Evolutionary conservation across 192 early-diverging fungal genomes (phyloP).

Genomic region (Chytriomyces sp.): DNA sequence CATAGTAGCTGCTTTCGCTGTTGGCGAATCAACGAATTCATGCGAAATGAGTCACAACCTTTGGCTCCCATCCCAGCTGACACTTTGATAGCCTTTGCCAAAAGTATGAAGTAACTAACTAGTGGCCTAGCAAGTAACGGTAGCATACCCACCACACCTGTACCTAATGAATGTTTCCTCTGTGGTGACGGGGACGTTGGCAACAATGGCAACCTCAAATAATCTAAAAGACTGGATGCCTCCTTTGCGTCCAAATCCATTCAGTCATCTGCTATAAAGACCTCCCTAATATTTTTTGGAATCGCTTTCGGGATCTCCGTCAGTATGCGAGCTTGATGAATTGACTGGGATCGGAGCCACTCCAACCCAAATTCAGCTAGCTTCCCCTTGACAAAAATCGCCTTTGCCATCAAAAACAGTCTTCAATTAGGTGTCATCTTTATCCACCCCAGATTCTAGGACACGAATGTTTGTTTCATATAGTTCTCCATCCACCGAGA

Average conservation of each 20-base stretch:
- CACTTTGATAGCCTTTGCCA: conserved; percentile 21
- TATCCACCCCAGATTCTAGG: too few species aligned
- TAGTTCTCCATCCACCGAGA: too few species aligned
- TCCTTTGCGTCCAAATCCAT: background rate
- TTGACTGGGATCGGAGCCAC: too few species aligned
- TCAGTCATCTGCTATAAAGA: too few species aligned
- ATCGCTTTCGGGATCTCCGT: too few species aligned
- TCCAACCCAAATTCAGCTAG: too few species aligned
- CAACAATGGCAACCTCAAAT: background rate
- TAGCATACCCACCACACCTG: background rate
- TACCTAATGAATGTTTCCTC: background rate
- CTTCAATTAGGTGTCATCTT: too few species aligned
- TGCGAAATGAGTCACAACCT: background rate
- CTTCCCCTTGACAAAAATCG: too few species aligned
- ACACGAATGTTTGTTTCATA: too few species aligned
- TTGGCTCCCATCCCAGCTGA: conserved; percentile 1
- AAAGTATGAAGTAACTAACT: background rate
- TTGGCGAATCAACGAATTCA: conserved; percentile 20
- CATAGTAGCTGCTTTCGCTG: conserved; percentile 11
- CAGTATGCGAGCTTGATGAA: too few species aligned
- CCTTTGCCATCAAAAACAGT: too few species aligned
- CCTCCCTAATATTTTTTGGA: too few species aligned
- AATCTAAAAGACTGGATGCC: background rate
- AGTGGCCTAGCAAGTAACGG: background rate
- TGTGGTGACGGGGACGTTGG: background rate